These are phyloP conservation scores for Styphnolobium japonicum DNA, from an alignment of 306 rosid genomes.

Conservation along the genomic window DNA sequence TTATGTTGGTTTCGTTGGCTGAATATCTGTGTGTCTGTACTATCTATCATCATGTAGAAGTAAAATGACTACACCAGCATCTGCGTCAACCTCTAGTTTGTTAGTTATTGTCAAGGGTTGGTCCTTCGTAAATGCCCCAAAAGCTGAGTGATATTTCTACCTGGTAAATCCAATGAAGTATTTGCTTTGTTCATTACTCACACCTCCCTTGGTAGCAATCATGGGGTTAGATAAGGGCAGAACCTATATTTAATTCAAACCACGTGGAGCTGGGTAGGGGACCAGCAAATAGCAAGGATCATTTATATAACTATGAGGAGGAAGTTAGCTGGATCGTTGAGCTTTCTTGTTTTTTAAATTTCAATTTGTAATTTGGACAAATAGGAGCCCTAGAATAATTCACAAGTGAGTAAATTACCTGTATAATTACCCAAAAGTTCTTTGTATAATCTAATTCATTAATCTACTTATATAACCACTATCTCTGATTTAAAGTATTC, in stretches of 20 bases:
- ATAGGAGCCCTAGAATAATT: neutral
- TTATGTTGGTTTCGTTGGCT: neutral
- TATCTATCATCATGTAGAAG: neutral
- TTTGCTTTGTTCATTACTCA: neutral
- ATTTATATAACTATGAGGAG: neutral
- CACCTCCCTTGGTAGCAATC: neutral
- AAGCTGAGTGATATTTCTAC: neutral
- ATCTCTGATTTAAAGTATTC: neutral
- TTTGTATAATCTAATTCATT: neutral
- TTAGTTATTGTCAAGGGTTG: neutral
- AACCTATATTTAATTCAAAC: neutral
- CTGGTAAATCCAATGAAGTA: neutral
- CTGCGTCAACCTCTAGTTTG: neutral
- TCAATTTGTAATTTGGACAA: neutral
- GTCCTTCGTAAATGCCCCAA: neutral
- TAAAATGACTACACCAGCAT: neutral
- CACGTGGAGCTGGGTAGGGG: too few species aligned
- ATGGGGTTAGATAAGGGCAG: neutral
- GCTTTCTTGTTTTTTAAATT: neutral
- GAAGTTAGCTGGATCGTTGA: neutral
- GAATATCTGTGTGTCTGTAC: neutral
- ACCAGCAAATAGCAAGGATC: neutral
- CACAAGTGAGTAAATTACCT: neutral
- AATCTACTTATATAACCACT: neutral
- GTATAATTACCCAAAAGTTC: neutral